Base-by-base conservation (phyloP, 495 filamentous ascomycete species). In the Bacidia gigantensis region DNA sequence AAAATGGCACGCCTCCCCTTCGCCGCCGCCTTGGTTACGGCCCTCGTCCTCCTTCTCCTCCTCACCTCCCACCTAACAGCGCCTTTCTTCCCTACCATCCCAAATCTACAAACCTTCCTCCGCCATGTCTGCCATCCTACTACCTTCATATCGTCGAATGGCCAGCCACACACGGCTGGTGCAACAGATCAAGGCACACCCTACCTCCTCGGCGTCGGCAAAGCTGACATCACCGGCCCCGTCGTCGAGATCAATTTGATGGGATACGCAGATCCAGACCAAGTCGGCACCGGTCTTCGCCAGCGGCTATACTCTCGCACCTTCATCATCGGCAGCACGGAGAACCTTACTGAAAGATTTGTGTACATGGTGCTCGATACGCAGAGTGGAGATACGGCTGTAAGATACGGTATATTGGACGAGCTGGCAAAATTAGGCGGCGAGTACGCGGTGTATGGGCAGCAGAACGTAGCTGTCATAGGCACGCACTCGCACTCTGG, bases 401-500 rank as follows among this genome's bases (percentile, higher is more conserved):
- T 96, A 24, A 74, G 89, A 35, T 80, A 94, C 67, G 89, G 88
- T 11, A 87, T 96, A 32, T 64, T 96, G 24, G 66, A 86, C 52
- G 84, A 79, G 7, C 70, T 98, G 20, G 65, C 70, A 29, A 69
- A 60, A 2, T 66, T 92, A 11, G 88, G 88, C 0, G 57, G 72
- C 2, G 78, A 81, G 11, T 94, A 88, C 63, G 67, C 74, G 3
- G 65, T 79, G 35, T 98, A 96, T 64, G 79, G 76, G 44, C 81
- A 88, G 53, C 77, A 83, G 52, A 98, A 96, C 66, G 66, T 98
- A 32, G 90, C 90, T 29, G 74, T 98, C 14, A 93, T 86, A 2
- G 90, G 92, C 18, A 96, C 92, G 2, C 90, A 98, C 65, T 90
- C 86, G 9, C 90, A 98, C 65, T 84, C 89, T 11, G 90, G 89